A percentile compares a stretch with the other conserved stretches of the same genome.
These are phyloP conservation scores for Lachnellula subtilissima DNA, from an alignment of 2,329 filamentous ascomycete species.

Conservation along the genomic window DNA sequence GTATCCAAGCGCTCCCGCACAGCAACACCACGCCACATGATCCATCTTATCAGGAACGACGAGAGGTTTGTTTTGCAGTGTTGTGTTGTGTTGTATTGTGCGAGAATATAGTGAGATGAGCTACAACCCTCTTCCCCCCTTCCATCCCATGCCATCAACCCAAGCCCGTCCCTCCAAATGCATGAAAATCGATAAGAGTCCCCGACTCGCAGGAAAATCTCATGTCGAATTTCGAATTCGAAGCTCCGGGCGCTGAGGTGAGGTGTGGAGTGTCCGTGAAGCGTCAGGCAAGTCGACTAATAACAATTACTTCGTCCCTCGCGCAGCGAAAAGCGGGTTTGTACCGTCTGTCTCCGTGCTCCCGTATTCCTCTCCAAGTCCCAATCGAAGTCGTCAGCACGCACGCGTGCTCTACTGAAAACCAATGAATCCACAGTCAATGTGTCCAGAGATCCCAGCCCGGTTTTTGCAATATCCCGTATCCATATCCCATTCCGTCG, in stretches of 20 bases:
- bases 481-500: slow-evolving; percentile 15
- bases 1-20: slow-evolving; percentile 13
- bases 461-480: slow-evolving; percentile 10
- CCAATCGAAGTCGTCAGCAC: slow-evolving; percentile 23
- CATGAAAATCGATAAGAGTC: not conserved
- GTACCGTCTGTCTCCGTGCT: slow-evolving; percentile 10
- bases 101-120: slow-evolving; percentile 30
- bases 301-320: slow-evolving; percentile 5
- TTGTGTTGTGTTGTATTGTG: slow-evolving; percentile 5
- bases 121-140: slow-evolving; percentile 22
- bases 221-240: slow-evolving; percentile 2
- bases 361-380: slow-evolving; percentile 5
- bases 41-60: slow-evolving; percentile 1
- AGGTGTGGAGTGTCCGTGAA: slow-evolving; percentile 3
- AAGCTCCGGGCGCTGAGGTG: slow-evolving; percentile 10
- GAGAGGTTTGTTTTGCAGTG: slow-evolving; percentile 4
- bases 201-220: slow-evolving; percentile 16
- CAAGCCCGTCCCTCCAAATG: not conserved
- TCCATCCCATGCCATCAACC: slow-evolving; percentile 2
- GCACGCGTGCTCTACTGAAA: slow-evolving; percentile 25
- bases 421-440: slow-evolving; percentile 8
- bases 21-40: not conserved
- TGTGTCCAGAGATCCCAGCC: slow-evolving; percentile 17
- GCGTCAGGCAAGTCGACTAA: slow-evolving; percentile 10
- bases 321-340: slow-evolving; percentile 18